phyloP scores from a whole-genome alignment of 2,329 filamentous ascomycete genomes.

The Ceratocystis variospora region DNA sequence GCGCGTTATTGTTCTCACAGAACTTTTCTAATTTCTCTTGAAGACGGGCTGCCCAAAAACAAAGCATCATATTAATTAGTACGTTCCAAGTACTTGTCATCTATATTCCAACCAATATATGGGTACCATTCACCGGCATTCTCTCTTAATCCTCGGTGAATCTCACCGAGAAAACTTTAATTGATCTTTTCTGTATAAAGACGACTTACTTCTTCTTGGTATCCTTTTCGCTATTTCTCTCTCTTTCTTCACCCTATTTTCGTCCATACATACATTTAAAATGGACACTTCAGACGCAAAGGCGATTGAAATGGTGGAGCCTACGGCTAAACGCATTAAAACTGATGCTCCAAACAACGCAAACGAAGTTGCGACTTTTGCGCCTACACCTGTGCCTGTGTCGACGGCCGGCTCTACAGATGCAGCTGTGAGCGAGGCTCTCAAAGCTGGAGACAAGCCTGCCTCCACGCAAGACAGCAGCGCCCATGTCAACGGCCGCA shows the following conservation, averaged over 20 bases:
- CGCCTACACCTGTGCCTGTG: constrained; percentile 16
- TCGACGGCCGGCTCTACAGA: constrained; percentile 20
- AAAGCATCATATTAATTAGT: too few species aligned
- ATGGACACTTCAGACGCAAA: constrained; percentile 8
- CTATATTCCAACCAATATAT: too few species aligned
- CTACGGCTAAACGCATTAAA: constrained; percentile 47
- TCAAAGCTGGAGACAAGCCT: constrained; percentile 20
- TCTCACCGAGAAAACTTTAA: constrained; percentile 5
- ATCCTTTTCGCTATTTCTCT: neutral
- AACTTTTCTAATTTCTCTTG: too few species aligned
- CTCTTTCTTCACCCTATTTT: neutral
- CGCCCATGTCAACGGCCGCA: constrained; percentile 36
- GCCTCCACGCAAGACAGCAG: constrained; percentile 32
- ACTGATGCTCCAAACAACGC: constrained; percentile 8
- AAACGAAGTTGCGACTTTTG: constrained; percentile 15
- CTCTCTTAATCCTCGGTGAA: neutral
- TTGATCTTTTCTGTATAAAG: neutral
- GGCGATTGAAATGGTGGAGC: constrained; percentile 24
- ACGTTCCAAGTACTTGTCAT: too few species aligned
- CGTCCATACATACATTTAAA: neutral
- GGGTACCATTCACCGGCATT: too few species aligned
- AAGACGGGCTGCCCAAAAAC: too few species aligned
- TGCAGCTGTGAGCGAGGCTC: neutral
- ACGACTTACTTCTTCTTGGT: neutral
- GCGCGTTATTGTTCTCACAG: too few species aligned